A percentile compares a stretch with the other conserved stretches of the same genome.
These are phyloP conservation scores for Boeremia lycopersici DNA, from an alignment of 2,329 filamentous ascomycete species.

Conservation along the genomic window DNA sequence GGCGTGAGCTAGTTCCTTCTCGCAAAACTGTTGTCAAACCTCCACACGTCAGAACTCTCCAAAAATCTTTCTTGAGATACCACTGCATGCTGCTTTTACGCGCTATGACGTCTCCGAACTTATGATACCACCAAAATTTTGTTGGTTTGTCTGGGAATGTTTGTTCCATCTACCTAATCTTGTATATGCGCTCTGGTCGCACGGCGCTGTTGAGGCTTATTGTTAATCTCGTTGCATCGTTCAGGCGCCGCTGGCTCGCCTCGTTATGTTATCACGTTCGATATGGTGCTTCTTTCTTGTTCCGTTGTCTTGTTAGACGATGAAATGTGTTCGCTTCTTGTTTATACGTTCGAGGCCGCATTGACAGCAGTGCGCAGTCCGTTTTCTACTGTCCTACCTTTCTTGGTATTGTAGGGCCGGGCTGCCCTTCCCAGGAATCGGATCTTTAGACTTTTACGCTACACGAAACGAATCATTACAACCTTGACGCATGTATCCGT, in stretches of 20 bases:
- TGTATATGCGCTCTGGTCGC: slow-evolving; percentile 24
- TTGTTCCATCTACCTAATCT: slow-evolving; percentile 34
- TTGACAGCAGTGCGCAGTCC: slow-evolving; percentile 2
- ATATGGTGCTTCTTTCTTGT: slow-evolving; percentile 3
- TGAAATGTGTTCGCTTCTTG: slow-evolving; percentile 11
- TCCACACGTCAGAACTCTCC: neutral
- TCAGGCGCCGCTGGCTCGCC: slow-evolving; percentile 7
- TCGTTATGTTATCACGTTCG: slow-evolving; percentile 8
- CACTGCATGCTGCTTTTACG: slow-evolving; percentile 21
- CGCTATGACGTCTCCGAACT: slow-evolving; percentile 38
- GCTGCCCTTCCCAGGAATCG: slow-evolving; percentile 9
- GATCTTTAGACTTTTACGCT: neutral
- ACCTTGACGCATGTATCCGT: neutral
- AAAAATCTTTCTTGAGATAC: slow-evolving; percentile 10
- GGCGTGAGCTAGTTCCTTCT: slow-evolving; percentile 22
- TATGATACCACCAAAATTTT: slow-evolving; percentile 37
- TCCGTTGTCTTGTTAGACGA: neutral
- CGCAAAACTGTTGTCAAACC: neutral
- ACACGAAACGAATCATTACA: neutral
- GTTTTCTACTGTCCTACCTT: neutral
- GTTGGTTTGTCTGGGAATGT: slow-evolving; percentile 32
- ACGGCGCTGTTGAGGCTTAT: slow-evolving; percentile 3
- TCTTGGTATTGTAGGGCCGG: neutral
- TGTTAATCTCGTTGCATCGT: slow-evolving; percentile 5
- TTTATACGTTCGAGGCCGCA: slow-evolving; percentile 8